Evolutionary conservation across 805 yeast species (phyloP).

Genomic region (Metschnikowia hibisci): DNA sequence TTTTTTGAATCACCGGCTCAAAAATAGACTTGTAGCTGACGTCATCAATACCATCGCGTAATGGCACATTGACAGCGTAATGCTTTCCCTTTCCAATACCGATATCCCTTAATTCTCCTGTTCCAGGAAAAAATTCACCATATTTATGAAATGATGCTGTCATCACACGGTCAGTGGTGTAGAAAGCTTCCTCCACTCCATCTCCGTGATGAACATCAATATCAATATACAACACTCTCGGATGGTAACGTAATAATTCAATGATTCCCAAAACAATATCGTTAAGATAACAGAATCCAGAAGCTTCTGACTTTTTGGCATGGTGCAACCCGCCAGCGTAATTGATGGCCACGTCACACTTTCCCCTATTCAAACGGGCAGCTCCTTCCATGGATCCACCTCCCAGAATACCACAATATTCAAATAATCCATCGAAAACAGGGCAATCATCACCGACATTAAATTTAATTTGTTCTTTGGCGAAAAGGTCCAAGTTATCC

Average conservation of each 20-base stretch:
- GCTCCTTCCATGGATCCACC: conserved; percentile 93
- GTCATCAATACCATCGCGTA: conserved; percentile 93
- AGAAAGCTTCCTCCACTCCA: conserved; percentile 93
- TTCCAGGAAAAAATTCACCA: conserved; percentile 91
- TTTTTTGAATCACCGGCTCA: conserved; percentile 79
- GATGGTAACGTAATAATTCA: conserved; percentile 74
- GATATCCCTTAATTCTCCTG: conserved; percentile 79
- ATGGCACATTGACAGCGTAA: conserved; percentile 80
- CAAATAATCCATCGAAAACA: conserved; percentile 74
- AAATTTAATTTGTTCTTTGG: conserved; percentile 85
- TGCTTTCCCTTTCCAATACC: conserved; percentile 85
- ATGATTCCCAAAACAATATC: conserved; percentile 85
- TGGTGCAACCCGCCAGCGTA: conserved; percentile 94
- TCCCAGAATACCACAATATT: conserved; percentile 73
- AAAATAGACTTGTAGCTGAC: conserved; percentile 77
- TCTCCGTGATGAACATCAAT: conserved; percentile 94
- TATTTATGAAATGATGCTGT: conserved; percentile 88
- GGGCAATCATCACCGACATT: conserved; percentile 91
- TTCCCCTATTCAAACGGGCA: conserved; percentile 72
- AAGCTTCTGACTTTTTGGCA: conserved; percentile 85
- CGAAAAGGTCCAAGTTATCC: conserved; percentile 81
- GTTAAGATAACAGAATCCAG: conserved; percentile 87
- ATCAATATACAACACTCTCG: conserved; percentile 83
- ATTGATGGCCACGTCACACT: conserved; percentile 87
- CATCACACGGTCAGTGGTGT: conserved; percentile 87